phyloP scores from a whole-genome alignment of 768 basidiomycete genomes.

The Phaeolepiota aurea region DNA sequence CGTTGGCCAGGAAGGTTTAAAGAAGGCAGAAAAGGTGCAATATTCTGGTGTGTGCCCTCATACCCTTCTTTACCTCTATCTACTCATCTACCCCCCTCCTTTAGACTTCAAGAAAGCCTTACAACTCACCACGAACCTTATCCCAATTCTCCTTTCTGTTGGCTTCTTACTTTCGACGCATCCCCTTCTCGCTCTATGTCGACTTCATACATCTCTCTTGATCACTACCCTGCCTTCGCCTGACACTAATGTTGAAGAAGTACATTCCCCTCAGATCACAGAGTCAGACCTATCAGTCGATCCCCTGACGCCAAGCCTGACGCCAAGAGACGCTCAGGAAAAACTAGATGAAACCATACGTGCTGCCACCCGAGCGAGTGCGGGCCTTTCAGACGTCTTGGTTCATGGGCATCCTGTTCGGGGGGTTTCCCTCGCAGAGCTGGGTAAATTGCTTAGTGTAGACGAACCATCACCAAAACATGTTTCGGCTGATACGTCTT shows the following conservation, averaged over 20 bases:
- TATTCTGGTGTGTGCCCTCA: no score
- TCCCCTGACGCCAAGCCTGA: not conserved
- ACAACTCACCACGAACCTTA: slow-evolving; percentile 55
- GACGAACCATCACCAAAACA: slow-evolving; percentile 53
- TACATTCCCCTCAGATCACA: slow-evolving; percentile 16
- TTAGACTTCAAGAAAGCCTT: slow-evolving; percentile 51
- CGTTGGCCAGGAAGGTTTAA: slow-evolving; percentile 66
- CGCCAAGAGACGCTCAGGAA: slow-evolving; percentile 27
- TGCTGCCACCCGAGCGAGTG: slow-evolving; percentile 40
- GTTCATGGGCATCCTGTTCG: slow-evolving; percentile 67
- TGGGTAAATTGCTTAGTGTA: slow-evolving; percentile 74
- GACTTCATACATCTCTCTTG: slow-evolving; percentile 65
- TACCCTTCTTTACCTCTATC: slow-evolving; percentile 6
- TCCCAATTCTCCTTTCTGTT: slow-evolving; percentile 53
- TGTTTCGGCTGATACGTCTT: slow-evolving; percentile 4
- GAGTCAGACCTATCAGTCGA: not conserved
- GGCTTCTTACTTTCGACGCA: slow-evolving; percentile 60
- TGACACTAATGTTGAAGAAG: slow-evolving; percentile 13
- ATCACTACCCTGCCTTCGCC: slow-evolving; percentile 27
- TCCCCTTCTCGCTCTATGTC: slow-evolving; percentile 67
- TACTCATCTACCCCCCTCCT: not conserved
- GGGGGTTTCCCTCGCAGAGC: slow-evolving; percentile 66
- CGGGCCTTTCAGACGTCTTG: slow-evolving; percentile 48
- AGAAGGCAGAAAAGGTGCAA: slow-evolving; percentile 62
- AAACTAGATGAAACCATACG: slow-evolving; percentile 57